These are phyloP conservation scores for Phialemoniopsis sp. DNA, from an alignment of 2,329 filamentous ascomycete genomes.

Conservation along the genomic window DNA sequence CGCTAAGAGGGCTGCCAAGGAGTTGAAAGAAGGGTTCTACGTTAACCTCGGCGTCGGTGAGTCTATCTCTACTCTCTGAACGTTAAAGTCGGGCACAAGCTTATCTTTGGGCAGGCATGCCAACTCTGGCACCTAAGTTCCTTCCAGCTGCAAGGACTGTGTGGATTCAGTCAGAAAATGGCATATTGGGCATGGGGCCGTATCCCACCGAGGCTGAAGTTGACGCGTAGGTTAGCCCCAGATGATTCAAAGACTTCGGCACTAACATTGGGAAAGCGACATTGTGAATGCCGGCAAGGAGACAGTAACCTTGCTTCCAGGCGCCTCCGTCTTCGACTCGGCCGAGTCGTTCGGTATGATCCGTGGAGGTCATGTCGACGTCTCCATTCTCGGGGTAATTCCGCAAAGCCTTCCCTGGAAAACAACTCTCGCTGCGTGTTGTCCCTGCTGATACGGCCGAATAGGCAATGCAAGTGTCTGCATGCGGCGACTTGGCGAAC, in stretches of 20 bases:
- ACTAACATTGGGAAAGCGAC: constrained; percentile 43
- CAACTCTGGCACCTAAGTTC: constrained; percentile 77
- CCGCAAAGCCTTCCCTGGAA: too few species aligned
- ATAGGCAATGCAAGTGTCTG: constrained; percentile 78
- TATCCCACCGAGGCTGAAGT: constrained; percentile 71
- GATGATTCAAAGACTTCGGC: too few species aligned
- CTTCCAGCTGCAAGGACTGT: constrained; percentile 66
- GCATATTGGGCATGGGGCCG: constrained; percentile 77
- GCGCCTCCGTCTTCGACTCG: constrained; percentile 74
- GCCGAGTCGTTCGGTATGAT: constrained; percentile 87
- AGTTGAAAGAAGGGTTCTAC: constrained; percentile 76
- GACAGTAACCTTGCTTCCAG: constrained; percentile 74
- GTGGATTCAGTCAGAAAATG: constrained; percentile 84
- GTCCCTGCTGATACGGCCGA: too few species aligned
- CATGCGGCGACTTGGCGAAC: constrained; percentile 76
- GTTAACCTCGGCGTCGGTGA: constrained; percentile 81
- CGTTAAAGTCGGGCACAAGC: too few species aligned
- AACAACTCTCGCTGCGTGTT: too few species aligned
- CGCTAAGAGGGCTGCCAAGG: constrained; percentile 71
- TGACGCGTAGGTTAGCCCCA: constrained; percentile 48
- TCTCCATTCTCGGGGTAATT: constrained; percentile 79
- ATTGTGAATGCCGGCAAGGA: constrained; percentile 87
- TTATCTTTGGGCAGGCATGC: too few species aligned
- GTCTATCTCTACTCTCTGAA: too few species aligned
- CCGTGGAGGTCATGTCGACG: constrained; percentile 76